These are phyloP conservation scores for Pythium oligandrum DNA, from an alignment of 352 stramenopile species.

Conservation along the genomic window DNA sequence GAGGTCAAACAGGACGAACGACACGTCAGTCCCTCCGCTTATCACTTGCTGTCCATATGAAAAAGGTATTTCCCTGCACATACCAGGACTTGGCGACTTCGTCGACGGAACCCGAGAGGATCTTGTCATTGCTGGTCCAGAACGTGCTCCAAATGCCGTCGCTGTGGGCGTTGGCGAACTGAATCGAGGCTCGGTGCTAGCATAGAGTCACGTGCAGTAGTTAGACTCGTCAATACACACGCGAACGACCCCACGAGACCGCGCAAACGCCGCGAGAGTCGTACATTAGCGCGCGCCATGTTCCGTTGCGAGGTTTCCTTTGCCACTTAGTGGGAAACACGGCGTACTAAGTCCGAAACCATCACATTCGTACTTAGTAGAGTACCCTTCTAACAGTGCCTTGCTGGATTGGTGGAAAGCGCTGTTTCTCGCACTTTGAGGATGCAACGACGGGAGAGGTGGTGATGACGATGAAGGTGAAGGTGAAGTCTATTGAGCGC, in stretches of 20 bases:
- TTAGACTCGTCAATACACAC: conserved; percentile 17
- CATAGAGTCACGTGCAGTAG: not conserved
- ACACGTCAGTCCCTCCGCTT: not conserved
- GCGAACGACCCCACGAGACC: conserved; percentile 5
- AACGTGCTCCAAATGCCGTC: conserved; percentile 88
- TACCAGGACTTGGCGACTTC: conserved; percentile 84
- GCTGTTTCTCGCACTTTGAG: too few relatives aligned
- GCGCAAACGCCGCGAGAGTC: not conserved
- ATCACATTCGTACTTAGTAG: too few relatives aligned
- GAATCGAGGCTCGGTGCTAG: conserved; percentile 75
- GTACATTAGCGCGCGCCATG: conserved; percentile 27
- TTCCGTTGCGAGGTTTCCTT: not conserved
- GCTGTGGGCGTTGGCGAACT: conserved; percentile 81
- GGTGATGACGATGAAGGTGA: too few relatives aligned
- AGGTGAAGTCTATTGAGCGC: too few relatives aligned
- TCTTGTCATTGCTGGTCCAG: conserved; percentile 85
- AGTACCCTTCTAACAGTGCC: too few relatives aligned
- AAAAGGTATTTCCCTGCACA: conserved; percentile 3
- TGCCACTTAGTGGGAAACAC: too few relatives aligned
- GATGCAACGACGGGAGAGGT: too few relatives aligned
- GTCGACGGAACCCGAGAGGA: conserved; percentile 84
- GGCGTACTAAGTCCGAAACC: too few relatives aligned
- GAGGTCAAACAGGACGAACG: not conserved
- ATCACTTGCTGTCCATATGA: too few relatives aligned
- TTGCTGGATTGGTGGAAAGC: too few relatives aligned